phyloP scores from a whole-genome alignment of 1,139 yeast species.

The Lodderomyces pseudojiufengensis region DNA sequence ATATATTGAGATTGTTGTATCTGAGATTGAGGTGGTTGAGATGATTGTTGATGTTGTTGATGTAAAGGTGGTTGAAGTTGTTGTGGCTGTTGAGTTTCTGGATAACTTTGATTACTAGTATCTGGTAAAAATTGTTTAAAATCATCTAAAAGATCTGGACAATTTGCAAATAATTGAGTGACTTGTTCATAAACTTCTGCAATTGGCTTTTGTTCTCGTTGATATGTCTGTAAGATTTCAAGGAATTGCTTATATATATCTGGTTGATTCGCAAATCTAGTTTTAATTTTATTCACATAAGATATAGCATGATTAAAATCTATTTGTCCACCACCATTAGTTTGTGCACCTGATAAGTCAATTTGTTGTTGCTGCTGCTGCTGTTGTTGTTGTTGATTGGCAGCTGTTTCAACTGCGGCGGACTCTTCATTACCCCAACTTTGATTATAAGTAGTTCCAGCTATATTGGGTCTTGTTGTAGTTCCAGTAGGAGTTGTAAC shows the following conservation, averaged over 20 bases:
- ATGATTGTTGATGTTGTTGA: constrained; percentile 9
- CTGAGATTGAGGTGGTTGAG: constrained; percentile 4
- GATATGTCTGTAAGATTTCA: constrained; percentile 94
- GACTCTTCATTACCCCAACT: constrained; percentile 23
- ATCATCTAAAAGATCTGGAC: constrained; percentile 92
- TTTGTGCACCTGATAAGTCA: constrained; percentile 20
- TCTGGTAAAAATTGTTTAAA: constrained; percentile 95
- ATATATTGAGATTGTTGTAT: constrained; percentile 15
- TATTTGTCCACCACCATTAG: constrained; percentile 61
- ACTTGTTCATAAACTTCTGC: constrained; percentile 94
- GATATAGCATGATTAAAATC: constrained; percentile 97
- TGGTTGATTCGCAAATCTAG: constrained; percentile 90
- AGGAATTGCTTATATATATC: constrained; percentile 92
- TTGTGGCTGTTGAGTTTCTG: constrained; percentile 14
- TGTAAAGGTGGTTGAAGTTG: constrained; percentile 6
- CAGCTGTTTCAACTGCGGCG: constrained; percentile 10
- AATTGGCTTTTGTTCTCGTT: constrained; percentile 92
- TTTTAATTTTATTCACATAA: constrained; percentile 93
- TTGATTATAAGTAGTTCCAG: constrained; percentile 19
- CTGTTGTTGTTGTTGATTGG: constrained; percentile 11
- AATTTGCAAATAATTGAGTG: constrained; percentile 80
- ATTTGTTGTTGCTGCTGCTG: constrained; percentile 18
- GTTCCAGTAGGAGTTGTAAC: constrained; percentile 97
- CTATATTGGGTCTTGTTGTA: constrained; percentile 59
- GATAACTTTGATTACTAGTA: constrained; percentile 47